phyloP scores from a whole-genome alignment of 768 basidiomycete genomes.

The Suillus plorans region DNA sequence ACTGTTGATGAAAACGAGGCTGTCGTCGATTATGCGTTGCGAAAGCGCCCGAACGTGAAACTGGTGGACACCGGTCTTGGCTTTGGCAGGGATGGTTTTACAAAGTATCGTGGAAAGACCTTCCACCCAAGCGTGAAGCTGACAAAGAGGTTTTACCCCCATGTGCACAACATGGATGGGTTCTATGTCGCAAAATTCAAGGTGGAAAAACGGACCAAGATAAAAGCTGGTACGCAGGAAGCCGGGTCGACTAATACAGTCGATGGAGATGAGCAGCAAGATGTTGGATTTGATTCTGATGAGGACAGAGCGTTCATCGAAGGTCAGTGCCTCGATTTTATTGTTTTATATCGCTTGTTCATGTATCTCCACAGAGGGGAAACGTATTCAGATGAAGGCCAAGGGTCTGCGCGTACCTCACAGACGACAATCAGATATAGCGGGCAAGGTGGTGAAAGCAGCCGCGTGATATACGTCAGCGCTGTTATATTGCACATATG shows the following conservation, averaged over 20 bases:
- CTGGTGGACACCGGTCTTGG: conserved; percentile 91
- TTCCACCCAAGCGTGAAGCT: conserved; percentile 78
- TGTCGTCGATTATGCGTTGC: conserved; percentile 95
- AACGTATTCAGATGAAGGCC: conserved; percentile 72
- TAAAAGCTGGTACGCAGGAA: conserved; percentile 28
- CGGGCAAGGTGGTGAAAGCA: conserved; percentile 23
- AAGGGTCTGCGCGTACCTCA: conserved; percentile 70
- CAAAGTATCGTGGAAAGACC: conserved; percentile 84
- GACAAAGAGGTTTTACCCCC: conserved; percentile 91
- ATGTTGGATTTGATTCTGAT: conserved; percentile 65
- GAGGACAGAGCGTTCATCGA: conserved; percentile 78
- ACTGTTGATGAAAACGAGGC: conserved; percentile 98
- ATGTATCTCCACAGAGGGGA: conserved; percentile 51
- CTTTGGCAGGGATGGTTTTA: conserved; percentile 93
- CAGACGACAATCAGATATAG: conserved; percentile 36
- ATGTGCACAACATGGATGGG: conserved; percentile 99
- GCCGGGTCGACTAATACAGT: conserved; percentile 24
- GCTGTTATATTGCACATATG: not conserved
- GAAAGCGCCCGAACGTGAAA: conserved; percentile 89
- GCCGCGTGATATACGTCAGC: not conserved
- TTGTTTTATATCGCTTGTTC: conserved; percentile 1
- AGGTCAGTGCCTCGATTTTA: conserved; percentile 48
- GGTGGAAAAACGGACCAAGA: conserved; percentile 76
- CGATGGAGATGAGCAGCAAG: conserved; percentile 17
- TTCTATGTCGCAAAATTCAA: conserved; percentile 99